Conservation (phyloP, 2,329 filamentous ascomycete genomes). For the Aspergillus sclerotialis region DNA sequence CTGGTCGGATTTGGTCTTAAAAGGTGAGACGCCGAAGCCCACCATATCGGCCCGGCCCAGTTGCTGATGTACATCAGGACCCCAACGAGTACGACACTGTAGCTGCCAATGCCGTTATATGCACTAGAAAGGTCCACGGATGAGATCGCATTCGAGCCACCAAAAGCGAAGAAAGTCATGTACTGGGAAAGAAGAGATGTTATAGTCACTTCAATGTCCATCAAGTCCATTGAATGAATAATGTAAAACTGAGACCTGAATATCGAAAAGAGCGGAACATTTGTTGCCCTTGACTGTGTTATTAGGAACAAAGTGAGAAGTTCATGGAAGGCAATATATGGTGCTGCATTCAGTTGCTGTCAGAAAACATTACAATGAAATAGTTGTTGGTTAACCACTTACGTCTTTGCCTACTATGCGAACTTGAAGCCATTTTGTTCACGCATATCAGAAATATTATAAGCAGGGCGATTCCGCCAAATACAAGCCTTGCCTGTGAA, state of each 20-base stretch:
- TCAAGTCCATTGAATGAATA: constrained; percentile 37
- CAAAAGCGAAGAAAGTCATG: constrained; percentile 79
- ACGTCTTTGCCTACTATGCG: constrained; percentile 6
- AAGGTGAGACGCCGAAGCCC: constrained; percentile 56
- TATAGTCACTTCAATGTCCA: constrained; percentile 54
- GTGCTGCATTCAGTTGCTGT: constrained; percentile 11
- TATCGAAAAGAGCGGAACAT: constrained; percentile 76
- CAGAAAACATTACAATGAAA: background rate
- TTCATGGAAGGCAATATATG: constrained; percentile 45
- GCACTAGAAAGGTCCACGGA: constrained; percentile 91
- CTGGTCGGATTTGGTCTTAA: constrained; percentile 13
- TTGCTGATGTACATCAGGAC: constrained; percentile 80
- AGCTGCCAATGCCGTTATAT: constrained; percentile 83
- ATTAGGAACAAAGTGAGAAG: constrained; percentile 71
- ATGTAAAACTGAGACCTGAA: constrained; percentile 58
- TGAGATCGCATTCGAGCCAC: constrained; percentile 89
- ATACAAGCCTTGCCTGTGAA: constrained; percentile 45
- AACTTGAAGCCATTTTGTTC: constrained; percentile 5
- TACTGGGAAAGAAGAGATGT: constrained; percentile 72
- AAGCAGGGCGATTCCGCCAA: constrained; percentile 37
- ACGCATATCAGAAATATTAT: constrained; percentile 17
- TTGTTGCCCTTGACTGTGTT: constrained; percentile 78
- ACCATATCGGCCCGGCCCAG: constrained; percentile 88
- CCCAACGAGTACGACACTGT: constrained; percentile 75
- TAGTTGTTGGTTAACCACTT: constrained; percentile 5